These are phyloP conservation scores for Phytophthora foliorum DNA, from an alignment of 352 stramenopile genomes.

Conservation along the genomic window DNA sequence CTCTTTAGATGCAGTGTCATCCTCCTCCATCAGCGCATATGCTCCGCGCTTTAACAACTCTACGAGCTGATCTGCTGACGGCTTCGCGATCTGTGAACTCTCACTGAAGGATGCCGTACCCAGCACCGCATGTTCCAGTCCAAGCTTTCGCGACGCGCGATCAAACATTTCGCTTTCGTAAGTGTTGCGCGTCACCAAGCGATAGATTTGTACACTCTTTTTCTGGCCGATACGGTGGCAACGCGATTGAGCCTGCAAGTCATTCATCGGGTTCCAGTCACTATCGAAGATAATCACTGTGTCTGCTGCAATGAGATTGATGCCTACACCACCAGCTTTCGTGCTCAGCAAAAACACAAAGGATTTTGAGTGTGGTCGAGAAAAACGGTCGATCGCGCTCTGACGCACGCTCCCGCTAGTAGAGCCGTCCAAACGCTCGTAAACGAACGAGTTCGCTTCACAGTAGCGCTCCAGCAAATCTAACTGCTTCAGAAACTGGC, in stretches of 20 bases:
- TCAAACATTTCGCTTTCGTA: constrained; percentile 99
- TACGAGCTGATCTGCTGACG: constrained; percentile 95
- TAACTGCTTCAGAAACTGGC: constrained; percentile 95
- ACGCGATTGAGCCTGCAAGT: constrained; percentile 89
- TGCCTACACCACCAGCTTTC: constrained; percentile 97
- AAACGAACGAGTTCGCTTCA: constrained; percentile 89
- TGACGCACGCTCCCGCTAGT: constrained; percentile 92
- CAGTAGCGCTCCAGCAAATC: constrained; percentile 96
- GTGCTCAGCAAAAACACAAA: constrained; percentile 99
- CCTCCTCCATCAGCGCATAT: constrained; percentile 98
- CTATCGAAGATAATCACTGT: constrained; percentile 99
- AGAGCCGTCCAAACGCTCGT: constrained; percentile 92
- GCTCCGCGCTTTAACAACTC: constrained; percentile 97
- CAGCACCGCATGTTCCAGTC: constrained; percentile 98
- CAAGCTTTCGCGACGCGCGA: constrained; percentile 97
- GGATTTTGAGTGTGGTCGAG: constrained; percentile 93
- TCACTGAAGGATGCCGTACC: constrained; percentile 94
- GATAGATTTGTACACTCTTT: constrained; percentile 98
- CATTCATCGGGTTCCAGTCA: constrained; percentile 99
- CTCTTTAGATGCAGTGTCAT: constrained; percentile 94
- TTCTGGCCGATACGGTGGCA: constrained; percentile 99
- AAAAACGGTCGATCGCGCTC: constrained; percentile 98
- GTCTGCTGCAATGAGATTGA: constrained; percentile 99
- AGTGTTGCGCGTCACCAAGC: constrained; percentile 98
- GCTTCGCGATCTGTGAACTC: constrained; percentile 87